Evolutionary conservation across 768 basidiomycete genomes (phyloP), one percentile per base, ranked within the genome.

Genomic region (Lyophyllum shimeji): DNA sequence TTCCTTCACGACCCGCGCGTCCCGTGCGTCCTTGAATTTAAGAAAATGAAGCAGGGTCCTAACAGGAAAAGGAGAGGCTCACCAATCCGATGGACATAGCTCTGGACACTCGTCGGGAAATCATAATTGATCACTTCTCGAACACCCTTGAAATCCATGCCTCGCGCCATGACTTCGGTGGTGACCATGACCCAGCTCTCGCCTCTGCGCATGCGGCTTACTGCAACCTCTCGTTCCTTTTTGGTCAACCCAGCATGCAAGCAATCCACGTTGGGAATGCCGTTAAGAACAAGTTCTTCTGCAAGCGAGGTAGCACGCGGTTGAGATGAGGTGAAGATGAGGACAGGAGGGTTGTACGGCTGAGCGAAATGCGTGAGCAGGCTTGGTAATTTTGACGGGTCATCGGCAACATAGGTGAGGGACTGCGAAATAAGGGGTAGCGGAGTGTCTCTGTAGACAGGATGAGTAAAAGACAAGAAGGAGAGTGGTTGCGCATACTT

Each of bases 121-220:
- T 98, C 96, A 65, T 91, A 95, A 70, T 98, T 99, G 67, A 98
- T 88, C 9, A 99, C 95, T 66, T 98, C 91, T 56, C 86, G 79
- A 50, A 96, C 85, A 9, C 95, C 95, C 69, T 89, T 90, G 77
- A 99, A 98, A 67, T 98, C 97, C 89, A 99, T 95, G 2, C 97
- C 97, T 62, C 97, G 83, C 21, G 93, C 94, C 92, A 98, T 91
- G 49, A 98, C 91, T 69, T 99, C 97, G 21, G 97, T 99, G 61
- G 89, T 92, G 45, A 99, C 82, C 82, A 98, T 84, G 31, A 95
- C 84, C 97, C 97, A 98, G 57, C 92, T 89, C 67, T 92, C 84
- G 0, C 95, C 97, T 63, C 79, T 80, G 24, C 92, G 86, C 87
- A 99, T 96, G 31, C 89, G 83, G 39, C 79, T 76, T 9, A 97